Evolutionary conservation across 1,139 yeast genomes (phyloP).

Genomic region (Kluyveromyces sp.): DNA sequence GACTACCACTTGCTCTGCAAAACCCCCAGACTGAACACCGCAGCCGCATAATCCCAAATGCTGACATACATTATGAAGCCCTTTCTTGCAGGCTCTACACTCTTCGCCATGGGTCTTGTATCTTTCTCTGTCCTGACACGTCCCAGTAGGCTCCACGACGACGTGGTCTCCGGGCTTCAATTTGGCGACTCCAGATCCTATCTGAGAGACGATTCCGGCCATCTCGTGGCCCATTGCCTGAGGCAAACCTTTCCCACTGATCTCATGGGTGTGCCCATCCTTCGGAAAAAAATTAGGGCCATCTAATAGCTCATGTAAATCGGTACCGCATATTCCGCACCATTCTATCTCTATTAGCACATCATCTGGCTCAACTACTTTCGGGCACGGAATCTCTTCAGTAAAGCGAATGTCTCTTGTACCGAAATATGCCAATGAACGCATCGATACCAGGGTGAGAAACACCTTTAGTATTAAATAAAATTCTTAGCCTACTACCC

Average conservation of each 20-base stretch:
- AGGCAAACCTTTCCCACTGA: constrained; percentile 32
- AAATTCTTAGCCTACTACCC: too few relatives aligned
- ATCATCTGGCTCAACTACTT: constrained; percentile 28
- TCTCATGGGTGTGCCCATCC: constrained; percentile 23
- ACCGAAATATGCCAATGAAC: constrained; percentile 41
- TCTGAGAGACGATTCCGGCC: constrained; percentile 34
- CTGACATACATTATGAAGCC: constrained; percentile 43
- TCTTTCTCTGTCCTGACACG: constrained; percentile 18
- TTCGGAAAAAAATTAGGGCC: constrained; percentile 43
- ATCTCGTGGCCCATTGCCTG: constrained; percentile 54
- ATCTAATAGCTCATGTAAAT: constrained; percentile 39
- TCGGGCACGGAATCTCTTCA: constrained; percentile 34
- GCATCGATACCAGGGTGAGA: constrained; percentile 33
- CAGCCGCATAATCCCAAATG: constrained; percentile 35
- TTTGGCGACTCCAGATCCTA: constrained; percentile 34
- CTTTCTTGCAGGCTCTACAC: constrained; percentile 41
- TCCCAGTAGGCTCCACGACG: constrained; percentile 45
- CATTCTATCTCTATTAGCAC: constrained; percentile 41
- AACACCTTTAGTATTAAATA: too few relatives aligned
- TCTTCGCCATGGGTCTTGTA: neutral
- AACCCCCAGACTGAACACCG: constrained; percentile 42
- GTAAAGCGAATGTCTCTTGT: constrained; percentile 37
- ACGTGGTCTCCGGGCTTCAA: constrained; percentile 38
- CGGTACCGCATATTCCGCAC: constrained; percentile 51
- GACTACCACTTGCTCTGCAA: constrained; percentile 40